Base-by-base conservation (phyloP, 805 yeast species). In the Priceomyces haplophilus region DNA sequence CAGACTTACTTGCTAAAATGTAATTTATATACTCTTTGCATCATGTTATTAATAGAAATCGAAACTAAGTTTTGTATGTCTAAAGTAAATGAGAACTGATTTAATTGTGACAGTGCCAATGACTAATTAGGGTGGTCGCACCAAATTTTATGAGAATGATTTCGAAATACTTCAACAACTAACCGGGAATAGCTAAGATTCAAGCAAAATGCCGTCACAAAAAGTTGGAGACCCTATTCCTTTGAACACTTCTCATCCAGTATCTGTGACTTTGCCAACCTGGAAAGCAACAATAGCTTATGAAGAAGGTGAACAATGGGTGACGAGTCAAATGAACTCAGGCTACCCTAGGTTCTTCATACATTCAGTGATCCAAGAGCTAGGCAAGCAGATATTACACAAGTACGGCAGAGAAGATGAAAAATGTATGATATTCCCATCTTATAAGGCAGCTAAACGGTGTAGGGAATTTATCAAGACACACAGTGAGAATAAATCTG, bases 281-380 rank as follows among this genome's bases (percentile, higher is more conserved):
- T 93, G 98, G 99, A 85, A 80, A 38, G 88, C 95, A 35, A 88
- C 85, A 3, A 85, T 93, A 1, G 97, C 88, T 3, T 93, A 93
- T 56, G 97, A 89, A 59, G 93, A 87, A 61, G 96, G 96, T 15
- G 83, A 86, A 54, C 82, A 77, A 16, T 82, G 88, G 85, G 88
- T 89, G 3, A 82, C 83, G 13, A 65, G 70, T 36, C 79, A 80
- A 58, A 85, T 91, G 89, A 72, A 73, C 38, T 79, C 90, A 3
- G 98, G 97, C 1, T 91, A 91, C 63, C 97, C 98, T 1, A 69
- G 98, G 51, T 85, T 83, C 55, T 85, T 82, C 63, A 76, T 85
- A 42, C 91, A 84, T 54, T 65, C 73, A 16, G 70, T 76, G 40
- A 82, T 85, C 46, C 79, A 79, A 53, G 73, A 79, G 41, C 67